These are phyloP conservation scores for Arxiozyma heterogenica DNA, from an alignment of 1,139 yeast genomes.

Conservation along the genomic window DNA sequence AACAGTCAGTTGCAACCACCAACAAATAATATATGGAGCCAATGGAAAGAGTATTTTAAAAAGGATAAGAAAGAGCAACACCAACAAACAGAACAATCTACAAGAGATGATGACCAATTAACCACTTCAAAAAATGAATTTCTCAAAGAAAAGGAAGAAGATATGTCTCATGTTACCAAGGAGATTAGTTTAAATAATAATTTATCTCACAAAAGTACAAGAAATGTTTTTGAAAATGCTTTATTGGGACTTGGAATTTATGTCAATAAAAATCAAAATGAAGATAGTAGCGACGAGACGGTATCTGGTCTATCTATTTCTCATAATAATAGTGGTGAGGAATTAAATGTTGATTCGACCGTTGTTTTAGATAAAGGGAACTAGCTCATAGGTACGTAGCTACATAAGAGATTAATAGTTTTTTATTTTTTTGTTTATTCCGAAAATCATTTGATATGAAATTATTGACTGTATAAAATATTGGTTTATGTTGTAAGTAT, in stretches of 20 bases:
- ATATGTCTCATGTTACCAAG: not conserved
- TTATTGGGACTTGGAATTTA: constrained; percentile 15
- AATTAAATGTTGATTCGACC: not conserved
- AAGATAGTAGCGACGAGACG: not conserved
- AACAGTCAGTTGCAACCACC: not conserved
- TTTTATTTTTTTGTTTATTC: not conserved
- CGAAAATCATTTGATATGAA: not conserved
- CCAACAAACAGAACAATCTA: not conserved
- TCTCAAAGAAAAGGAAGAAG: not conserved
- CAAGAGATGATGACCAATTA: not conserved
- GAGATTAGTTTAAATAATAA: not conserved
- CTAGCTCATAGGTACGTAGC: not conserved
- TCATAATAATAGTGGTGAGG: not conserved
- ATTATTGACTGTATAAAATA: not conserved
- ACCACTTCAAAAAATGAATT: not conserved
- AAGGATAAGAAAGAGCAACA: constrained; percentile 7
- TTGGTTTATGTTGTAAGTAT: too few species aligned
- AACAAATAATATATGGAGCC: constrained; percentile 13
- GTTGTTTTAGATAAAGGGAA: not conserved
- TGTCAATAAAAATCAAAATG: constrained; percentile 2
- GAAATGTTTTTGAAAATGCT: constrained; percentile 14
- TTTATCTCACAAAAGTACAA: not conserved
- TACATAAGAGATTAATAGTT: too few species aligned
- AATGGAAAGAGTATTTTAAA: constrained; percentile 25
- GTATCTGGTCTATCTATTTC: not conserved